Evolutionary conservation across 495 filamentous ascomycete species (phyloP).

Genomic region (Massariosphaeria phaeospora): DNA sequence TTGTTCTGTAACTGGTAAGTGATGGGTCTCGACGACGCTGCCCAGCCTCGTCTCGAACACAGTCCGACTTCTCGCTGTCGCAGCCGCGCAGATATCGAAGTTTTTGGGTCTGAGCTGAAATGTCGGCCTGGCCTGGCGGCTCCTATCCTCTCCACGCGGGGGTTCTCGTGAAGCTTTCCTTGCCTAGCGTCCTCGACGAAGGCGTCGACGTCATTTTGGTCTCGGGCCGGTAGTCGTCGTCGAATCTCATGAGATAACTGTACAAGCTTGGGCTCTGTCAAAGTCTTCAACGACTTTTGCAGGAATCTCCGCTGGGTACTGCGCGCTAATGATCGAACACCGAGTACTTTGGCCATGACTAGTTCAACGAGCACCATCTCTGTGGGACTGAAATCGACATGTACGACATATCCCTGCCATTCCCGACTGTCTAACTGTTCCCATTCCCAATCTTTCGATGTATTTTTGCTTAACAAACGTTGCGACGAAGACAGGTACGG

Average conservation of each 20-base stretch:
- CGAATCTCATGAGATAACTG: constrained; percentile 9
- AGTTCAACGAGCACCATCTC: constrained; percentile 21
- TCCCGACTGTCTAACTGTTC: constrained; percentile 2
- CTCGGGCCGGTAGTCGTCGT: constrained; percentile 5
- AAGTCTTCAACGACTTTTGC: constrained; percentile 7
- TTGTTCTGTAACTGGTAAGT: constrained; percentile 32
- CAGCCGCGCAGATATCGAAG: constrained; percentile 22
- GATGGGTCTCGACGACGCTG: constrained; percentile 5
- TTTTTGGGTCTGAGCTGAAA: constrained; percentile 1
- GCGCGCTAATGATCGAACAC: background rate
- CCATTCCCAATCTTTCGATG: constrained; percentile 14
- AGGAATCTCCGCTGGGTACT: constrained; percentile 13
- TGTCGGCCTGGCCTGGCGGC: constrained; percentile 1
- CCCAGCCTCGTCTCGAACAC: constrained; percentile 27
- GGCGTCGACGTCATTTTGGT: constrained; percentile 18
- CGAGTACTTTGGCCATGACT: background rate
- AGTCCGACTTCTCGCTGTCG: constrained; percentile 38
- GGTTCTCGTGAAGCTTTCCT: constrained; percentile 3
- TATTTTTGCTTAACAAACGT: background rate
- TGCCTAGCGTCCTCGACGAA: constrained; percentile 22
- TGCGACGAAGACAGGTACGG: constrained; percentile 20
- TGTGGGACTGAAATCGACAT: constrained; percentile 26
- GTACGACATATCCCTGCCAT: constrained; percentile 26
- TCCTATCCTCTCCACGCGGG: constrained; percentile 26
- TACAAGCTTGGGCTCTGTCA: constrained; percentile 14